These are phyloP conservation scores for Gymnopus androsaceus DNA, from an alignment of 1,284 basidiomycete genomes.

Conservation along the genomic window DNA sequence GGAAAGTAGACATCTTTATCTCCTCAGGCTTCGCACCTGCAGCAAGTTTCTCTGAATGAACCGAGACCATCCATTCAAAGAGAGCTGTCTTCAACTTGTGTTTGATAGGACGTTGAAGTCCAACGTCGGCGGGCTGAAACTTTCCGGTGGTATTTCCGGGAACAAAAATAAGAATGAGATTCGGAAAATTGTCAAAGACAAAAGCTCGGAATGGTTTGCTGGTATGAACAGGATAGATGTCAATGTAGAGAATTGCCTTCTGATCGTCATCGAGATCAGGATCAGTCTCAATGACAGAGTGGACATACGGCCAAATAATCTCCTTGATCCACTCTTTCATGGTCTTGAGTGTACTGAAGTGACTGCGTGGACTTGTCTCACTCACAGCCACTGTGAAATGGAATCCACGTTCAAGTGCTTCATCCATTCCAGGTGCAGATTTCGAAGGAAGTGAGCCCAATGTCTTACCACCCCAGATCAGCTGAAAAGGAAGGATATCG, in stretches of 20 bases:
- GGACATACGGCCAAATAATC: constrained; percentile 21
- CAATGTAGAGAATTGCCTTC: constrained; percentile 24
- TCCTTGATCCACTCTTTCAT: constrained; percentile 22
- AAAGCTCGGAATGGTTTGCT: constrained; percentile 22
- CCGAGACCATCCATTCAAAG: constrained; percentile 6
- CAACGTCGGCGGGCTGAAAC: constrained; percentile 21
- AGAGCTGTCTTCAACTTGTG: constrained; percentile 24
- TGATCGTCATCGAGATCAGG: constrained; percentile 20
- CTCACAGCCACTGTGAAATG: constrained; percentile 22
- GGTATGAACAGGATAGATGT: constrained; percentile 30
- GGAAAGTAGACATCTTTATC: constrained; percentile 20
- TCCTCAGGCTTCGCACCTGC: constrained; percentile 17
- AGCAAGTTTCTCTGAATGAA: constrained; percentile 13
- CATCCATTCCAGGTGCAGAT: constrained; percentile 18
- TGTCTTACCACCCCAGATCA: constrained; percentile 28
- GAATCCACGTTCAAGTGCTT: constrained; percentile 21
- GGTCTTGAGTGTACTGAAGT: constrained; percentile 20
- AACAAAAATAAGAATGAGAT: constrained; percentile 26
- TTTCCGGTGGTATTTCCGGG: constrained; percentile 24
- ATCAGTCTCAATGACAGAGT: constrained; percentile 11
- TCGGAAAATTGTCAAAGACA: constrained; percentile 20
- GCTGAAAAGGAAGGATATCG: constrained; percentile 33
- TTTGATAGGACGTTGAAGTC: constrained; percentile 22
- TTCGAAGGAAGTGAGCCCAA: constrained; percentile 19
- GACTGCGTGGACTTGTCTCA: constrained; percentile 16